Conservation (phyloP, 768 basidiomycete genomes). For the Lepiota venenata region DNA sequence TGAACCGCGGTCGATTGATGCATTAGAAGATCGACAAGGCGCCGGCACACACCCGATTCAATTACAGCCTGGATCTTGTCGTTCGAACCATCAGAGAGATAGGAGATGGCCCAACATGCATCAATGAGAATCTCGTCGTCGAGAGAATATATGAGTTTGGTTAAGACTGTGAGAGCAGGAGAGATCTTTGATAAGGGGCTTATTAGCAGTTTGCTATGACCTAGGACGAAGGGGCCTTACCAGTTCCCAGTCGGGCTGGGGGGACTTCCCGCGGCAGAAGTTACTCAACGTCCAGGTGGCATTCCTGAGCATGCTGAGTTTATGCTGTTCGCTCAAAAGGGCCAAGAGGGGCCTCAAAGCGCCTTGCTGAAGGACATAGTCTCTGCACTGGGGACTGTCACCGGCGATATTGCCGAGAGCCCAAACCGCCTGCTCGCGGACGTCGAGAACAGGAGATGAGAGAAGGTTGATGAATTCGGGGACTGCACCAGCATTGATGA, state of each 20-base stretch:
- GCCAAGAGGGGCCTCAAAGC: slow-evolving; percentile 90
- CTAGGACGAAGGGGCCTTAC: slow-evolving; percentile 42
- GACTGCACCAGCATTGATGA: slow-evolving; percentile 91
- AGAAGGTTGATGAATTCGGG: slow-evolving; percentile 97
- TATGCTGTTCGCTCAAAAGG: slow-evolving; percentile 93
- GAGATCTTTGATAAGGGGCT: slow-evolving; percentile 66
- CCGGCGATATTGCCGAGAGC: slow-evolving; percentile 99
- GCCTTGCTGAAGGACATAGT: slow-evolving; percentile 92
- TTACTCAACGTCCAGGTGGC: slow-evolving; percentile 99
- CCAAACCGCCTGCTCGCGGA: slow-evolving; percentile 99
- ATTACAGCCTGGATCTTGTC: slow-evolving; percentile 99
- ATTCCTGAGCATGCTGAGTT: slow-evolving; percentile 96
- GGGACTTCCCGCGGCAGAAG: slow-evolving; percentile 97
- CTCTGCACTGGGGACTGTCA: slow-evolving; percentile 95
- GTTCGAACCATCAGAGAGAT: slow-evolving; percentile 97
- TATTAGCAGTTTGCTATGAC: slow-evolving; percentile 12
- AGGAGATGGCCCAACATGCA: slow-evolving; percentile 99
- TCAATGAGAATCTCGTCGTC: slow-evolving; percentile 99
- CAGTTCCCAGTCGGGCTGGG: slow-evolving; percentile 97
- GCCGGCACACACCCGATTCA: slow-evolving; percentile 95
- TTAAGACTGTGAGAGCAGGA: slow-evolving; percentile 93
- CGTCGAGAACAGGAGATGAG: slow-evolving; percentile 92
- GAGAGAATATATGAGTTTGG: slow-evolving; percentile 97
- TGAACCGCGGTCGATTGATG: slow-evolving; percentile 94
- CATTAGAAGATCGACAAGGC: slow-evolving; percentile 96